These are phyloP conservation scores for Aureobasidium sp. DNA, from an alignment of 2,329 filamentous ascomycete genomes.

Conservation along the genomic window DNA sequence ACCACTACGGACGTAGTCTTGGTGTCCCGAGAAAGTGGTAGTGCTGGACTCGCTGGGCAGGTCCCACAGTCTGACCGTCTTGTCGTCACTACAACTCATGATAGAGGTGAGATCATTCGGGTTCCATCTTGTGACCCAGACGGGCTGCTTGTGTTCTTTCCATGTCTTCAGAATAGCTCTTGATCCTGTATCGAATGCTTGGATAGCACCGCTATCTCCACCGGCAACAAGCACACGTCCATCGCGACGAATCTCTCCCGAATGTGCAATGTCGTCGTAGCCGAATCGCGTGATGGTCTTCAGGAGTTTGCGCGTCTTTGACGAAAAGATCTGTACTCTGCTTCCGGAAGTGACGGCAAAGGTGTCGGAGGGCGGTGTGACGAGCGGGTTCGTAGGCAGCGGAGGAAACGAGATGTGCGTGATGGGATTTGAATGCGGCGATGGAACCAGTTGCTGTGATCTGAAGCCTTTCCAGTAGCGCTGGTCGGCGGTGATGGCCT, in stretches of 20 bases:
- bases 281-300: constrained; percentile 89
- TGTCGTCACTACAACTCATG: constrained; percentile 87
- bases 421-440: constrained; percentile 81
- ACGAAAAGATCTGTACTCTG: constrained; percentile 88
- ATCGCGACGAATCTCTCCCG: constrained; percentile 81
- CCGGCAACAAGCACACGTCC: constrained; percentile 84
- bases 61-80: constrained; percentile 91
- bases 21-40: constrained; percentile 75
- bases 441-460: constrained; percentile 82
- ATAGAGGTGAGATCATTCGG: constrained; percentile 71
- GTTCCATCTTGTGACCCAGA: constrained; percentile 90
- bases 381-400: constrained; percentile 39
- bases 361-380: constrained; percentile 49
- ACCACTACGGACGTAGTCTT: constrained; percentile 85
- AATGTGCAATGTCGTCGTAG: constrained; percentile 74
- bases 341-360: constrained; percentile 95
- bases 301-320: constrained; percentile 80
- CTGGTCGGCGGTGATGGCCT: constrained; percentile 82
- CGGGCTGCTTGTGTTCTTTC: constrained; percentile 88
- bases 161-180: constrained; percentile 92
- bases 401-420: constrained; percentile 77
- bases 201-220: constrained; percentile 84
- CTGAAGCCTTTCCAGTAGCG: constrained; percentile 95
- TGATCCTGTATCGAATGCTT: constrained; percentile 88
- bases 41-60: constrained; percentile 71